Base-by-base conservation (phyloP, 2,329 filamentous ascomycete genomes). In the Colletotrichum cereale region DNA sequence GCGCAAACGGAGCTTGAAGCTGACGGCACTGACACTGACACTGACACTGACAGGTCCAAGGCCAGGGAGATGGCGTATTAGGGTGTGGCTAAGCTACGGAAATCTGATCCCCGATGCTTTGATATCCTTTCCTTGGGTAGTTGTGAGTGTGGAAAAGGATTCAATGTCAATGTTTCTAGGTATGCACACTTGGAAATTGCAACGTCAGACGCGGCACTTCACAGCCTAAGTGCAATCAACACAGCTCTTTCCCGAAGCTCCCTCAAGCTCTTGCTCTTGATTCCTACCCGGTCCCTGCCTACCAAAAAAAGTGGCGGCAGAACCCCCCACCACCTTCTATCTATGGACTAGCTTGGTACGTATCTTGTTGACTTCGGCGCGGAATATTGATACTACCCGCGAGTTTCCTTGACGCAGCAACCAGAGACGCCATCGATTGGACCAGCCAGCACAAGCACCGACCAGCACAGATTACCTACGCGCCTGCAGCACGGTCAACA, bases 361-460 rank as follows among this genome's bases (percentile, higher is more conserved):
- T 62, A 7, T 26, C 44, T 55, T 69, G 44, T 72, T 69, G 58
- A 72, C 66, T 72, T 60, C 50, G 58, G 36, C 58, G 26, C 69
- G 69, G 66, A 72, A 64, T n/a, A 72, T 72, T 29, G 26, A 16
- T 14, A 29, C 5, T 8, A 26, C 48, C 56, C 38, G 48, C 36
- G 7, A 14, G 34, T 55, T 66, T 55, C 48, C 55, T 48, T 31
- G 55, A 42, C 67, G 52, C 12, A 64, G 68, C 65, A 64, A 65
- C 66, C 29, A 11, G 14, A 56, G 48, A 26, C 50, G 47, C 62
- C 38, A 31, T 18, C 52, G 36, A 69, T 69, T 69, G 66, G 66
- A 66, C 62, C 42, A 66, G 50, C 24, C 42, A 66, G 50, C 29
- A 48, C 26, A 50, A 5, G 34, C 60, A 65, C 61, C n/a, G 21